These are phyloP conservation scores for Raffaelea ambrosiae DNA, from an alignment of 2,329 filamentous ascomycete genomes.

Conservation along the genomic window DNA sequence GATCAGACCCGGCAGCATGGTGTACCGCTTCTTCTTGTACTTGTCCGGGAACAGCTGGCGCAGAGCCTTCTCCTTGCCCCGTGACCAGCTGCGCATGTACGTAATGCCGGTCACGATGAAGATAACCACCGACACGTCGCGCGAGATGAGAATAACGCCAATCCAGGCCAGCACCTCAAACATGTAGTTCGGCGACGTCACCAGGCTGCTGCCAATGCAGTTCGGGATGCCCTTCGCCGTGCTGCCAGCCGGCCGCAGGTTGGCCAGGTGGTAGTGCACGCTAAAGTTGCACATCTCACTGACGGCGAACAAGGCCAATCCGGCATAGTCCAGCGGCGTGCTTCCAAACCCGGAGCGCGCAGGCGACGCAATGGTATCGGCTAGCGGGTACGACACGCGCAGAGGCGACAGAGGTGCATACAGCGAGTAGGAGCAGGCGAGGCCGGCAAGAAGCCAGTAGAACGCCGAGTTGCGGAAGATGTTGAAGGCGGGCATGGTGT, in stretches of 20 bases:
- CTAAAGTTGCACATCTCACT: constrained; percentile 75
- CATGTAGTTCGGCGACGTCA: constrained; percentile 97
- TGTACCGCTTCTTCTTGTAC: constrained; percentile 90
- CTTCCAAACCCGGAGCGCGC: constrained; percentile 15
- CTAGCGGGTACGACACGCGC: constrained; percentile 13
- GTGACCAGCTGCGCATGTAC: constrained; percentile 83
- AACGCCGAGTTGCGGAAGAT: constrained; percentile 93
- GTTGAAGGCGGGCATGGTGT: constrained; percentile 85
- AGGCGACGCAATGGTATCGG: constrained; percentile 3
- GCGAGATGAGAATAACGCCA: constrained; percentile 70
- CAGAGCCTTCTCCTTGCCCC: constrained; percentile 86
- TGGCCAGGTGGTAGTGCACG: constrained; percentile 70
- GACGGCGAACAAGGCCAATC: constrained; percentile 63
- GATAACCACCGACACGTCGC: constrained; percentile 67
- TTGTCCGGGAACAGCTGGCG: constrained; percentile 84
- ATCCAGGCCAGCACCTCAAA: constrained; percentile 86
- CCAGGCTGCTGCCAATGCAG: constrained; percentile 74
- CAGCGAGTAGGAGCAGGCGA: constrained; percentile 75
- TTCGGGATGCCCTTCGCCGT: constrained; percentile 82
- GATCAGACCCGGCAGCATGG: constrained; percentile 70
- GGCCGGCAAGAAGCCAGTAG: constrained; percentile 82
- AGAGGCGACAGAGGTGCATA: constrained; percentile 69
- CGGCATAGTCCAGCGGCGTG: constrained; percentile 50
- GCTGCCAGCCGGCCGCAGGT: constrained; percentile 68
- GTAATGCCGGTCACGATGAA: constrained; percentile 65